phyloP scores from a whole-genome alignment of 768 basidiomycete genomes.

The Xerocomellus chrysenteron region DNA sequence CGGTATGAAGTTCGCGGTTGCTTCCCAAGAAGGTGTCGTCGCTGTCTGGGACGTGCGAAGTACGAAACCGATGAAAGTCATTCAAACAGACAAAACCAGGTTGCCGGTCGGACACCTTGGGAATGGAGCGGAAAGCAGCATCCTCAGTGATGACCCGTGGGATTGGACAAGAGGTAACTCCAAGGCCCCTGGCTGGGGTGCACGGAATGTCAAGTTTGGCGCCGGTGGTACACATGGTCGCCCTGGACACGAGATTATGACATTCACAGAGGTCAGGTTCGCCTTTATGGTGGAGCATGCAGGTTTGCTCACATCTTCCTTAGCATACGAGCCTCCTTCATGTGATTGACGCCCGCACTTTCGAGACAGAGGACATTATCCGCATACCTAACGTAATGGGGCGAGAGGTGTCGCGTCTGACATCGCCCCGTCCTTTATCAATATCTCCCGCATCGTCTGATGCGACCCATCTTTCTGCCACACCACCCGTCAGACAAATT shows the following conservation, averaged over 20 bases:
- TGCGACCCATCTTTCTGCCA: constrained; percentile 5
- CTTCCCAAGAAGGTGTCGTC: constrained; percentile 77
- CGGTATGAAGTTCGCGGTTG: constrained; percentile 78
- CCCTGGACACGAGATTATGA: constrained; percentile 71
- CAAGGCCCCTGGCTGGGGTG: constrained; percentile 78
- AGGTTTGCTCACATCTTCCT: constrained; percentile 8
- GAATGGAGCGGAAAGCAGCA: constrained; percentile 46
- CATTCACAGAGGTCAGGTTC: constrained; percentile 79
- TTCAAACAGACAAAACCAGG: constrained; percentile 51
- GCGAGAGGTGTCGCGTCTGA: constrained; percentile 14
- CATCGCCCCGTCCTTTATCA: constrained; percentile 12
- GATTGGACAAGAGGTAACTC: constrained; percentile 61
- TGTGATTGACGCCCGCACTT: constrained; percentile 83
- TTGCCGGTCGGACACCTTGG: constrained; percentile 29
- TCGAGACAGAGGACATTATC: constrained; percentile 72
- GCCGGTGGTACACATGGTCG: constrained; percentile 49
- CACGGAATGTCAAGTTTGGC: constrained; percentile 83
- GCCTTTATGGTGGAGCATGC: neutral
- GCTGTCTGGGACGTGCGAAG: constrained; percentile 84
- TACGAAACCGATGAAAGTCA: constrained; percentile 65
- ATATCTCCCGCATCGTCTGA: constrained; percentile 13
- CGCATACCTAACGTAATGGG: constrained; percentile 47
- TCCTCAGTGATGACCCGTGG: constrained; percentile 63
- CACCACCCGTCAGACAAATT: constrained; percentile 16
- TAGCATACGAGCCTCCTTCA: constrained; percentile 84